A percentile compares a stretch with the other conserved stretches of the same genome.
Conservation (phyloP, 305 asterid genomes). For the Fraxinus floribunda region DNA sequence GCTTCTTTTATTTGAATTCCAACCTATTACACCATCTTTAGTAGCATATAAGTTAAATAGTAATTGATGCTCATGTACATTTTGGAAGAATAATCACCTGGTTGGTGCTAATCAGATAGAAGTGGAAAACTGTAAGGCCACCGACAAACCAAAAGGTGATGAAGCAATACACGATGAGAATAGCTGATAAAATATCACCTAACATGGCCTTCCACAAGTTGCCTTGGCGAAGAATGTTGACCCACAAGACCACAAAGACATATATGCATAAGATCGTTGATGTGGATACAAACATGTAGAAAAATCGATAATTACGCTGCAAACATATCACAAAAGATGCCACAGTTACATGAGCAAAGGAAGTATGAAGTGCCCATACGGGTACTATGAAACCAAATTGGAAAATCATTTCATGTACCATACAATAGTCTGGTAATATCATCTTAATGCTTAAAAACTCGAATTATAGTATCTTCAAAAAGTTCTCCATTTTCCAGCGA, state of each 20-base stretch:
- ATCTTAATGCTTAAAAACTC: background rate
- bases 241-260: slow-evolving; percentile 49
- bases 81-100: slow-evolving; percentile 46
- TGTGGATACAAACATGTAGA: slow-evolving; percentile 68
- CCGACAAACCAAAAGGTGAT: slow-evolving; percentile 74
- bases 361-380: background rate
- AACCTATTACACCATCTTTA: background rate
- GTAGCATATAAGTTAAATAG: background rate
- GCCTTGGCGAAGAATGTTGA: slow-evolving; percentile 37
- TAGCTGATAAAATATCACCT: slow-evolving; percentile 47
- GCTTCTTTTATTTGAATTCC: background rate
- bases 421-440: background rate
- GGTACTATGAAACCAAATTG: background rate
- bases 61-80: background rate
- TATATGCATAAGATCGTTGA: slow-evolving; percentile 61
- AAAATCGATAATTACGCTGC: slow-evolving; percentile 77
- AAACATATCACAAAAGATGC: slow-evolving; percentile 15
- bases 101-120: slow-evolving; percentile 65
- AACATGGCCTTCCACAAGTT: slow-evolving; percentile 41
- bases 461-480: background rate
- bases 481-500: background rate
- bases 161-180: slow-evolving; percentile 61
- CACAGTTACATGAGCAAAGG: slow-evolving; percentile 1
- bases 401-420: background rate
- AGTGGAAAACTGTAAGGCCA: slow-evolving; percentile 68